A percentile compares a stretch with the other conserved stretches of the same genome.
Evolutionary conservation across 1,284 basidiomycete genomes (phyloP).

Genomic region (Rhizoctonia solani): DNA sequence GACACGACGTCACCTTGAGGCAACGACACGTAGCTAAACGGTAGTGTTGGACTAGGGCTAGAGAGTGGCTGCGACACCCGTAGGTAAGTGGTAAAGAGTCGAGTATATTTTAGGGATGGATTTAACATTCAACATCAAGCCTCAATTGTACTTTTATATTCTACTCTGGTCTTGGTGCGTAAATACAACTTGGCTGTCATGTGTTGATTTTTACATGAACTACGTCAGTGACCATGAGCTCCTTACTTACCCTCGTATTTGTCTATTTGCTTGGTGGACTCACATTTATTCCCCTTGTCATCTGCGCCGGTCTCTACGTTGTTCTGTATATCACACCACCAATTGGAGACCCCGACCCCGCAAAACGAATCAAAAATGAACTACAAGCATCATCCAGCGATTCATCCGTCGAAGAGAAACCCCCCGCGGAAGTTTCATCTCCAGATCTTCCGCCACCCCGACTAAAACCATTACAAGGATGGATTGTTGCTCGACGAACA

Average conservation of each 20-base stretch:
- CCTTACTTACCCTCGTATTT: slow-evolving; percentile 60
- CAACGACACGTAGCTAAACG: slow-evolving; percentile 27
- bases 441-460: slow-evolving; percentile 14
- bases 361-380: slow-evolving; percentile 50
- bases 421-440: not conserved
- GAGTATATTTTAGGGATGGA: not conserved
- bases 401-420: slow-evolving; percentile 16
- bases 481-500: slow-evolving; percentile 82
- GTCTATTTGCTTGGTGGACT: slow-evolving; percentile 86
- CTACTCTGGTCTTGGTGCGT: slow-evolving; percentile 9
- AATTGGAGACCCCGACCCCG: slow-evolving; percentile 58
- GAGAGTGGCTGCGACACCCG: no score
- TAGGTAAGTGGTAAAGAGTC: not conserved
- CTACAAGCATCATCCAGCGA: slow-evolving; percentile 23
- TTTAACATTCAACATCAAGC: not conserved
- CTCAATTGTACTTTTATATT: slow-evolving; percentile 29
- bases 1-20: slow-evolving; percentile 22
- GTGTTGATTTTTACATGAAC: not conserved
- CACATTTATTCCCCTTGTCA: slow-evolving; percentile 78
- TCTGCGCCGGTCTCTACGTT: slow-evolving; percentile 50
- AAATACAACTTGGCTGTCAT: not conserved
- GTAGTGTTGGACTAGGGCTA: slow-evolving; percentile 5
- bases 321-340: slow-evolving; percentile 79
- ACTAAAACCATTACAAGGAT: slow-evolving; percentile 68
- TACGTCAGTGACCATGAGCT: slow-evolving; percentile 11